Evolutionary conservation across 441 rosid species (phyloP).

Genomic region (Gossypium schwendimanii): DNA sequence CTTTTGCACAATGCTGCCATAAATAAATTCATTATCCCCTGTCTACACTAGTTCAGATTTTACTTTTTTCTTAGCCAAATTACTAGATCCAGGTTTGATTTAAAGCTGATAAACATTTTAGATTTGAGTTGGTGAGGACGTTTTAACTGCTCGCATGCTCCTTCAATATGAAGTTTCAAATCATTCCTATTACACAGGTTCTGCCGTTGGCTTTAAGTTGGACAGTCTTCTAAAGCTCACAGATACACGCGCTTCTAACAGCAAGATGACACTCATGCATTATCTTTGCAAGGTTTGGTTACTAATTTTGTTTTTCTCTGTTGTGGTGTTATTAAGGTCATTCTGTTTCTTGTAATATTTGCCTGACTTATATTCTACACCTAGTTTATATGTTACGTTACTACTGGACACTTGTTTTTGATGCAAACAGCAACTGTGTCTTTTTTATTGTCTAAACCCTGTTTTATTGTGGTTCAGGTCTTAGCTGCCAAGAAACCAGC

Average conservation of each 20-base stretch:
- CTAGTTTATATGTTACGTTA: neutral
- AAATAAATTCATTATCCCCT: neutral
- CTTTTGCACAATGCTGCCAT: neutral
- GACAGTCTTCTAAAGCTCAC: conserved; percentile 90
- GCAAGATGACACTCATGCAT: conserved; percentile 97
- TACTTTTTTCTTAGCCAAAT: neutral
- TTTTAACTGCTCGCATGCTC: conserved; percentile 11
- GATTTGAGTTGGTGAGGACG: neutral
- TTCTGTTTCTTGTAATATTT: conserved; percentile 5
- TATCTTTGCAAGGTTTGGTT: conserved; percentile 84
- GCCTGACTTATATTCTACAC: neutral
- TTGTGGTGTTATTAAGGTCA: neutral
- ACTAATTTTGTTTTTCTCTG: neutral
- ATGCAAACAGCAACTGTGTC: neutral
- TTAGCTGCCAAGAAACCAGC: conserved; percentile 69
- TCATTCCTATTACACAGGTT: conserved; percentile 46
- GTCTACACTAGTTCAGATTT: neutral
- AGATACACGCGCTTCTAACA: conserved; percentile 87
- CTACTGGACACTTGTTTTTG: neutral
- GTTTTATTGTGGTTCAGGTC: conserved; percentile 39
- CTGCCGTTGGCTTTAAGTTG: conserved; percentile 97
- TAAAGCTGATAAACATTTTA: neutral
- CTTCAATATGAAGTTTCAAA: conserved; percentile 14
- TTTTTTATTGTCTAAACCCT: conserved; percentile 13
- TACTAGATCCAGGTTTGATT: neutral